phyloP scores from a whole-genome alignment of 78 protist genomes.

The Dictyostelium brefeldianum region DNA sequence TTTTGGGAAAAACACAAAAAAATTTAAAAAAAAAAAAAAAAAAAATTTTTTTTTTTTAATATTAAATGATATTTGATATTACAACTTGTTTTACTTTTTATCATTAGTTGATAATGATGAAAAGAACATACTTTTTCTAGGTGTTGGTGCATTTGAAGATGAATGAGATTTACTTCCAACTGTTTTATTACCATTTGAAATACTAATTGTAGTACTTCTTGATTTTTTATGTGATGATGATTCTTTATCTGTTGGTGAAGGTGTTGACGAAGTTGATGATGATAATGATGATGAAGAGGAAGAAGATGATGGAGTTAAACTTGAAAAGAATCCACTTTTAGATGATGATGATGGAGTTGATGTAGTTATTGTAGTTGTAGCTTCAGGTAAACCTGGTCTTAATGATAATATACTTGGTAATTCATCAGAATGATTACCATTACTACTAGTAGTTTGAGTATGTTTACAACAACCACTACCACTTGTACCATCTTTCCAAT shows the following conservation, averaged over 20 bases:
- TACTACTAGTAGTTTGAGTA: neutral
- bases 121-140: constrained; percentile 2
- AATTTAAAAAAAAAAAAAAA: too few species aligned
- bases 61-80: too few species aligned
- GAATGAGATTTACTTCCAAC: neutral
- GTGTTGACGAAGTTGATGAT: neutral
- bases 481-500: constrained; percentile 5
- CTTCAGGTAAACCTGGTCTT: neutral
- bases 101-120: neutral
- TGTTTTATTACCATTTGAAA: too few species aligned
- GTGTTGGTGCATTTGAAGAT: neutral
- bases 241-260: neutral
- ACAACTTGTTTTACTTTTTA: too few species aligned
- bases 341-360: neutral
- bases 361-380: too few species aligned
- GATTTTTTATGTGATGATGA: constrained; percentile 5
- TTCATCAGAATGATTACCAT: neutral
- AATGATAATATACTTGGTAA: constrained; percentile 60
- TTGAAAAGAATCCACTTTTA: constrained; percentile 11
- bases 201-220: neutral
- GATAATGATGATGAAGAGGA: neutral
- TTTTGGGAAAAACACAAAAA: too few species aligned
- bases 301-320: neutral
- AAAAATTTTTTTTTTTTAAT: too few species aligned
- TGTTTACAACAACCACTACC: neutral